Percentiles rank a stretch among this genome's conserved stretches.
phyloP scores from a whole-genome alignment of 1,284 basidiomycete genomes.

The Ceratobasidium sp. region DNA sequence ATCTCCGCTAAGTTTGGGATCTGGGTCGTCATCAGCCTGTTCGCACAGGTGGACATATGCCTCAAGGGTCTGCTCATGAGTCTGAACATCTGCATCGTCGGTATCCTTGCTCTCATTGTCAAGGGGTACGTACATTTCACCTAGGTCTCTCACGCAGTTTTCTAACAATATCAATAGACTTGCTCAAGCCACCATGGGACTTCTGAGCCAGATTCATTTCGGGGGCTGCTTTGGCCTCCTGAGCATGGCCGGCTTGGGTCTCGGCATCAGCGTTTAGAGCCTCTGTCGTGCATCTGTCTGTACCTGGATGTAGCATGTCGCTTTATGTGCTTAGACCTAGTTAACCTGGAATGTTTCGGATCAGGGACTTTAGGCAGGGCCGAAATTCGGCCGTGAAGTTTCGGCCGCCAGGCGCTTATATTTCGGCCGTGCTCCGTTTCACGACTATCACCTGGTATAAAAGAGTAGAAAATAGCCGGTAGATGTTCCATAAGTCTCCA shows the following conservation, averaged over 20 bases:
- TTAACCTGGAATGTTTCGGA: too few species aligned
- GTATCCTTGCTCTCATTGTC: slow-evolving; percentile 22
- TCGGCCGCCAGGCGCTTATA: too few species aligned
- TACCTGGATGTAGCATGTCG: too few species aligned
- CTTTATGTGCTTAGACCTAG: too few species aligned
- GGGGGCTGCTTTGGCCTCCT: neutral
- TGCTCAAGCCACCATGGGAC: slow-evolving; percentile 1
- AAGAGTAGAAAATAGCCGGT: too few species aligned
- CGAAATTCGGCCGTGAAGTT: too few species aligned
- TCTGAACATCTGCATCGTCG: slow-evolving; percentile 28
- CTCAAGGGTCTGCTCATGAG: slow-evolving; percentile 4
- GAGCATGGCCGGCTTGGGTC: neutral
- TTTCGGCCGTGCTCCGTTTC: too few species aligned
- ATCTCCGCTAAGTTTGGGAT: slow-evolving; percentile 20
- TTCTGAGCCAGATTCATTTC: slow-evolving; percentile 1
- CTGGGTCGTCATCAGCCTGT: neutral
- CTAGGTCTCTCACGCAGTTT: neutral
- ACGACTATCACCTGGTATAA: too few species aligned
- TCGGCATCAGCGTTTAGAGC: neutral
- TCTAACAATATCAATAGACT: neutral
- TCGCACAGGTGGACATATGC: slow-evolving; percentile 16
- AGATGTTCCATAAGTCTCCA: too few species aligned
- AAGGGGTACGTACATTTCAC: slow-evolving; percentile 8
- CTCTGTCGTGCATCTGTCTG: too few species aligned
- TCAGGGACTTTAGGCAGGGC: too few species aligned